Percentiles rank a stretch among this genome's conserved stretches.
Conservation (phyloP, 495 filamentous ascomycete genomes). For the Aspergillus mulundensis region DNA sequence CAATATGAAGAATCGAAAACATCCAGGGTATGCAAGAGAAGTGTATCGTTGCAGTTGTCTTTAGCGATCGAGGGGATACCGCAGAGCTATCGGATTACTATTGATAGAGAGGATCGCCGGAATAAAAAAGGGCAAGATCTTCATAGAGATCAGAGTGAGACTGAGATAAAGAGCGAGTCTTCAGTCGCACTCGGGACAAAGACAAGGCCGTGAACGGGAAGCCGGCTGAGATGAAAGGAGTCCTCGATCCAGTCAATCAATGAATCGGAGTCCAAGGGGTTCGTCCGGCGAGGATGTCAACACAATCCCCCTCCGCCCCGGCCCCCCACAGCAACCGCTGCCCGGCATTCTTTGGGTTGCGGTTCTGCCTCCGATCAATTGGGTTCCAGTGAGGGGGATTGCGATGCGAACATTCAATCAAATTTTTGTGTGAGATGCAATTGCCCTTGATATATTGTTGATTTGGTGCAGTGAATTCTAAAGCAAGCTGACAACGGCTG, state of each 20-base stretch:
- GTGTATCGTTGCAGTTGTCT: slow-evolving; percentile 2
- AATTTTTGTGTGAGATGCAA: neutral
- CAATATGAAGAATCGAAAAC: slow-evolving; percentile 20
- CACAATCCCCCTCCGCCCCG: slow-evolving; percentile 8
- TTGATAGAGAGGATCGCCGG: slow-evolving; percentile 8
- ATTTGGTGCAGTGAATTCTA: neutral
- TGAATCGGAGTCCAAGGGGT: slow-evolving; percentile 8
- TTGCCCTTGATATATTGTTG: neutral
- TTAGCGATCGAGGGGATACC: slow-evolving; percentile 5
- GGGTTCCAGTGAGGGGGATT: neutral
- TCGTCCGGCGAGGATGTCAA: slow-evolving; percentile 13
- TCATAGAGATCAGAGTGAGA: slow-evolving; percentile 2
- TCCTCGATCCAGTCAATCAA: slow-evolving; percentile 1
- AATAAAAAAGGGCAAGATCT: slow-evolving; percentile 17
- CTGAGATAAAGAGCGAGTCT: slow-evolving; percentile 8
- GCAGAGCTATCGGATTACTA: slow-evolving; percentile 2
- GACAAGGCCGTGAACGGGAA: neutral
- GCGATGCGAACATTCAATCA: neutral
- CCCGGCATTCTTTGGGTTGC: slow-evolving; percentile 11
- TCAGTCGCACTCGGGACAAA: slow-evolving; percentile 2
- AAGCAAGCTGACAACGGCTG: neutral
- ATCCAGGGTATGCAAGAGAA: slow-evolving; percentile 35
- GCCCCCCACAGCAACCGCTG: slow-evolving; percentile 23
- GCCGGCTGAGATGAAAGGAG: slow-evolving; percentile 8
- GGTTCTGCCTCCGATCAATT: slow-evolving; percentile 12